Evolutionary conservation across 306 rosid genomes (phyloP).

Genomic region (Cicer bijugum): DNA sequence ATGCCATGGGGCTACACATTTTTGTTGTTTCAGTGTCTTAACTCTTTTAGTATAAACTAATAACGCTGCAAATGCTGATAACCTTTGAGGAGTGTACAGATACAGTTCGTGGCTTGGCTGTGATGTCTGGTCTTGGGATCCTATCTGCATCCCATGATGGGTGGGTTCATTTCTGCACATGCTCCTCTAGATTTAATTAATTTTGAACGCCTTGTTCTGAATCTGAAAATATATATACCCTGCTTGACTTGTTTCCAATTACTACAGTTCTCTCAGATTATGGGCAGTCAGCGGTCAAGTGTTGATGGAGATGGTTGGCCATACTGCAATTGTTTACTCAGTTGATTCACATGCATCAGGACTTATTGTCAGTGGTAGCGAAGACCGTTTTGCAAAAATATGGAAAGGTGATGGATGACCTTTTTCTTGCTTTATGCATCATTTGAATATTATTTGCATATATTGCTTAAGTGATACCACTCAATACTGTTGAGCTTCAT

Average conservation of each 20-base stretch:
- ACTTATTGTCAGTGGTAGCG: slow-evolving; percentile 85
- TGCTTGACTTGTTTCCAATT: slow-evolving; percentile 46
- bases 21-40: slow-evolving; percentile 22
- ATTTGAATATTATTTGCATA: slow-evolving; percentile 33
- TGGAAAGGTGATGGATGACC: slow-evolving; percentile 75
- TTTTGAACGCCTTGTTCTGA: slow-evolving; percentile 14
- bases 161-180: slow-evolving; percentile 52
- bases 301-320: slow-evolving; percentile 94
- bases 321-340: slow-evolving; percentile 89
- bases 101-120: slow-evolving; percentile 89
- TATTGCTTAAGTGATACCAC: slow-evolving; percentile 22
- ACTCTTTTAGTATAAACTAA: slow-evolving; percentile 8
- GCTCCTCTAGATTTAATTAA: slow-evolving; percentile 39
- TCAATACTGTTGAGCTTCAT: slow-evolving; percentile 14
- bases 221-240: slow-evolving; percentile 25
- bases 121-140: slow-evolving; percentile 84
- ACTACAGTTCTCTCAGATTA: slow-evolving; percentile 75
- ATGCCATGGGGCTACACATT: slow-evolving; percentile 17
- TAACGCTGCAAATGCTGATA: slow-evolving; percentile 39
- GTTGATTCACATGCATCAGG: slow-evolving; percentile 90
- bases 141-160: slow-evolving; percentile 97
- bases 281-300: slow-evolving; percentile 87
- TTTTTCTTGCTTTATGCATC: slow-evolving; percentile 36
- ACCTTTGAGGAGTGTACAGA: slow-evolving; percentile 61
- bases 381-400: slow-evolving; percentile 86